These are phyloP conservation scores for Glycine latifolia DNA, from an alignment of 306 rosid species.

Conservation along the genomic window DNA sequence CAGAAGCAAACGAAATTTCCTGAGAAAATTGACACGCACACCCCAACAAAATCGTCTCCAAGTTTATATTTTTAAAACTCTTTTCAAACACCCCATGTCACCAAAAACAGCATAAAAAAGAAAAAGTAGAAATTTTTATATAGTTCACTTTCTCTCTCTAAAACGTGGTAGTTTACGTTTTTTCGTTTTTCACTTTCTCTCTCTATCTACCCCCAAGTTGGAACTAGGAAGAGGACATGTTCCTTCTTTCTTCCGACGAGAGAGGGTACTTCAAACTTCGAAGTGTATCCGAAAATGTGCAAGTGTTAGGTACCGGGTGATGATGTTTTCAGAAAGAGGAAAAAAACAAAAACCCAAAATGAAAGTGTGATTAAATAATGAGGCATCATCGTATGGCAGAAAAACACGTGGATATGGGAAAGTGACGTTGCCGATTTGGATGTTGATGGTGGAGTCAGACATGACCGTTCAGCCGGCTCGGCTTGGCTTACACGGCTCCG, in stretches of 20 bases:
- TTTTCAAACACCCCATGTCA: neutral
- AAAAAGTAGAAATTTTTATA: neutral
- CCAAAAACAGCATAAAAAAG: too few species aligned
- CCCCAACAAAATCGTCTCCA: conserved; percentile 46
- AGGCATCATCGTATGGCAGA: neutral
- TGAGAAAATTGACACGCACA: conserved; percentile 30
- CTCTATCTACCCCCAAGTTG: conserved; percentile 50
- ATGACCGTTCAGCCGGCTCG: neutral
- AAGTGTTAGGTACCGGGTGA: conserved; percentile 18
- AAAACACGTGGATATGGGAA: conserved; percentile 44
- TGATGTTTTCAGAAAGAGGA: neutral
- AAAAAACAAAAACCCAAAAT: neutral
- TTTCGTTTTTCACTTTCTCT: neutral
- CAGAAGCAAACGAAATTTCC: conserved; percentile 51
- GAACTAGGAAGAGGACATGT: conserved; percentile 47
- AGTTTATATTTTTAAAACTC: conserved; percentile 37
- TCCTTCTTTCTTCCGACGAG: conserved; percentile 59
- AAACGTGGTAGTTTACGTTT: neutral
- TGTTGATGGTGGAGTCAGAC: conserved; percentile 30
- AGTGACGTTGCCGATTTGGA: conserved; percentile 55
- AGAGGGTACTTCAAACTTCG: conserved; percentile 4
- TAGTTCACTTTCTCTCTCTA: conserved; percentile 43
- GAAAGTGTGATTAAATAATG: neutral
- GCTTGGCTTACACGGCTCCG: conserved; percentile 36
- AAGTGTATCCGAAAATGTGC: conserved; percentile 2